These are phyloP conservation scores for Marasmius tenuissimus DNA, from an alignment of 1,284 basidiomycete species.

Conservation along the genomic window DNA sequence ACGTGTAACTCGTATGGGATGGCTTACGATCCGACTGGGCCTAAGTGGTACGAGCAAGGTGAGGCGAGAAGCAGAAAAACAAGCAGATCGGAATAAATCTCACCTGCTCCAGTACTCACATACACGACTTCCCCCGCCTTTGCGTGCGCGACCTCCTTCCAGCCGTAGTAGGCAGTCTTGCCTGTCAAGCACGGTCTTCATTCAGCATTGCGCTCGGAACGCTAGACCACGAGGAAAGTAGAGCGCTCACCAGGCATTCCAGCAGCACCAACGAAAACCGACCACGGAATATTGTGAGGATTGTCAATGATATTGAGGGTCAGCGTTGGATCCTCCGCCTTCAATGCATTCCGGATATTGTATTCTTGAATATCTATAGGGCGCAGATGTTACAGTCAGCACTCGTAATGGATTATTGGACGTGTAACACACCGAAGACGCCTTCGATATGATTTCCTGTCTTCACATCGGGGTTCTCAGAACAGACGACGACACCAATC, in stretches of 20 bases:
- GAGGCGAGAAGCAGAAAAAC: not conserved
- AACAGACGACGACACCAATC: slow-evolving; percentile 27
- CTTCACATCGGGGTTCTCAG: slow-evolving; percentile 24
- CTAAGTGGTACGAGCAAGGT: no score
- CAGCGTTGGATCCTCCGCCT: not conserved
- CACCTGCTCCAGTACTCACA: slow-evolving; percentile 56
- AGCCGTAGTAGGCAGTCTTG: slow-evolving; percentile 40
- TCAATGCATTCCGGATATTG: not conserved
- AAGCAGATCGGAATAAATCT: not conserved
- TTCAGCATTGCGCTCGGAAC: not conserved
- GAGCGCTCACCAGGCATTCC: slow-evolving; percentile 33
- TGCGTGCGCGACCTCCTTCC: slow-evolving; percentile 37
- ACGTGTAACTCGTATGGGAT: no score
- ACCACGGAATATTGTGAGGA: slow-evolving; percentile 4
- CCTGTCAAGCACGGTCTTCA: not conserved
- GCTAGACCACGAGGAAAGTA: not conserved
- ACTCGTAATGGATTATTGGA: not conserved
- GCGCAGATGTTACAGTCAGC: not conserved
- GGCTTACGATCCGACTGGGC: slow-evolving; percentile 38
- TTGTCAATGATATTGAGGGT: not conserved
- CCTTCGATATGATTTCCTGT: slow-evolving; percentile 25
- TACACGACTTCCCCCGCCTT: slow-evolving; percentile 56
- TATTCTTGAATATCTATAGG: slow-evolving; percentile 9
- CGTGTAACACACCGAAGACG: slow-evolving; percentile 17
- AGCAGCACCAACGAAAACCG: slow-evolving; percentile 25